Base-by-base conservation (phyloP, 1,284 basidiomycete species). In the Cryptococcus maquisensis region DNA sequence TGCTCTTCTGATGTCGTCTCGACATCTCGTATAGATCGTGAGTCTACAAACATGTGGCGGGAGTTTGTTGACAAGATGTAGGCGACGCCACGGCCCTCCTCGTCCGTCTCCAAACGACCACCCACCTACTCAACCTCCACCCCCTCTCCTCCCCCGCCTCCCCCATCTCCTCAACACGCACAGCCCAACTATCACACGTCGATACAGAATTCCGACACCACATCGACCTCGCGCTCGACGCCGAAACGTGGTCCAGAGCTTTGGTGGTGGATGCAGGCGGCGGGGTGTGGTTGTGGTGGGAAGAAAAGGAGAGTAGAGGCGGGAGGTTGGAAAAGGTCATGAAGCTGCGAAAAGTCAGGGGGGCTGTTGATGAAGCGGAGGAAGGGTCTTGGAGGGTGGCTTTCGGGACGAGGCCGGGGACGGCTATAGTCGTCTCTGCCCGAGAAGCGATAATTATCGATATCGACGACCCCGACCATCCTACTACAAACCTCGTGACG, bases 221-320 rank as follows among this genome's bases (percentile, higher is more conserved):
- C 51, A 59, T 70, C 2, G 71, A 74, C 50, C 47, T 65, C 2
- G 66, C 63, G 2, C 28, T 73, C 4, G 67, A 73, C 54, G 59
- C 67, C 0, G 21, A 3, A 1, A 32, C 20, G 1, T 69, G 65
- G 65, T 57, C 64, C 0, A 55, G 63, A 40, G 56, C 58, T 3
- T 49, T 65, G 13, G 39, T 74, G 10, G 68, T 70, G 1, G 72
- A 74, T 54, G 69, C 70, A 38, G 45, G 54, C 1, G 72, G 72
- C 0, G 70, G 61, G 1, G 61, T 74, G 2, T 73, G 69, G 70
- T 36, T 68, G 8, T 73, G 71, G 71, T 56, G 50, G 42, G 64
- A 69, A 51, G 61, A 61, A 35, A 67, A 62, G 41, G 54, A 61
- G 9, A 47, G 48, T 45, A 42, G 23, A 23, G 28, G 18, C 23